phyloP scores from a whole-genome alignment of 129 eudicot genomes.

The Chrysanthemum seticuspe region DNA sequence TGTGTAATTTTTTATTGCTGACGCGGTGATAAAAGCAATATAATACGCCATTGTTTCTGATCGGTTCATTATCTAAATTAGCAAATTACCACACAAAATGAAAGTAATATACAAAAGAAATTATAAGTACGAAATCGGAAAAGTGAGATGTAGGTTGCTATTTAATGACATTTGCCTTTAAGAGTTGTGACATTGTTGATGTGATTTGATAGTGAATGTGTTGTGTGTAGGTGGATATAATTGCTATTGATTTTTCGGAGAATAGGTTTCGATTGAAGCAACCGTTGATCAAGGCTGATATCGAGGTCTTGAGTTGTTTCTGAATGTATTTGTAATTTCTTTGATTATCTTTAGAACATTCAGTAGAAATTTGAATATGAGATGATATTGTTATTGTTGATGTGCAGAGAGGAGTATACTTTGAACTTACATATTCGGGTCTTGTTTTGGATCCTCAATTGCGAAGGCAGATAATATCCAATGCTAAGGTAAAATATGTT shows the following conservation, averaged over 20 bases:
- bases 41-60: too few relatives aligned
- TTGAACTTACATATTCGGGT: constrained; percentile 75
- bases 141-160: neutral
- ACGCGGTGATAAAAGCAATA: too few relatives aligned
- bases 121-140: too few relatives aligned
- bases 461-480: constrained; percentile 75
- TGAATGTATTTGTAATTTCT: neutral
- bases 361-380: neutral
- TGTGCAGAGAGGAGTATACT: constrained; percentile 84
- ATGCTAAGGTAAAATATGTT: constrained; percentile 59
- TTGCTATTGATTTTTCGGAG: constrained; percentile 77
- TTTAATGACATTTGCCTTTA: too few relatives aligned
- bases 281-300: constrained; percentile 65
- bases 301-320: constrained; percentile 46
- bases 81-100: too few relatives aligned
- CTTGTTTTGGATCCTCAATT: constrained; percentile 65
- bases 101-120: too few relatives aligned
- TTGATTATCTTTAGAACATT: neutral
- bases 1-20: too few relatives aligned
- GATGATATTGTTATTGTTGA: constrained; percentile 18
- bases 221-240: constrained; percentile 79
- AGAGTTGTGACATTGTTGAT: neutral
- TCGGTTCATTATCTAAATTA: too few relatives aligned
- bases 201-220: constrained; percentile 14
- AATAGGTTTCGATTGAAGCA: constrained; percentile 84